Evolutionary conservation across 176 grass and related monocot species (phyloP).

Genomic region (Aegilops speltoides): DNA sequence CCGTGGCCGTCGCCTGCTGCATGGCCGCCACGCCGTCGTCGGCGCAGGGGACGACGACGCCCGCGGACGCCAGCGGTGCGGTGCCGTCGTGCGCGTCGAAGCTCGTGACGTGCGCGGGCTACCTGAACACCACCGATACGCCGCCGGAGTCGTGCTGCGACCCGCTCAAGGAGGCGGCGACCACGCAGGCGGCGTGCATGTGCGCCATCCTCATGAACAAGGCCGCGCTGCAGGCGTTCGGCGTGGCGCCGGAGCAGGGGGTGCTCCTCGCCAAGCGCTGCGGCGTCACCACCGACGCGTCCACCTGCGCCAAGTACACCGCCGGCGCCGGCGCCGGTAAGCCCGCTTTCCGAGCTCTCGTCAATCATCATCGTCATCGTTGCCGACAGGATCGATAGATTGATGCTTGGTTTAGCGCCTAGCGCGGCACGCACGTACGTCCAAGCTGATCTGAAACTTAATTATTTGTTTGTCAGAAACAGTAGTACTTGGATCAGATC

Average conservation of each 20-base stretch:
- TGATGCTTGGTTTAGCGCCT: neutral
- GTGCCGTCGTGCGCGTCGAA: constrained; percentile 57
- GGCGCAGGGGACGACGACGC: neutral
- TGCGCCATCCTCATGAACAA: constrained; percentile 63
- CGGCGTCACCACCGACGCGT: constrained; percentile 44
- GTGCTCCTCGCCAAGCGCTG: constrained; percentile 59
- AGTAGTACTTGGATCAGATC: neutral
- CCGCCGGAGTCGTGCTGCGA: constrained; percentile 60
- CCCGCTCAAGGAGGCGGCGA: constrained; percentile 57
- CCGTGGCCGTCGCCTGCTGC: neutral
- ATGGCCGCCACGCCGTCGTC: no score
- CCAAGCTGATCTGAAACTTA: neutral
- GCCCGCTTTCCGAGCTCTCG: no score
- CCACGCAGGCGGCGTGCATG: constrained; percentile 59
- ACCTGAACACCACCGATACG: constrained; percentile 56
- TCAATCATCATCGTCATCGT: neutral
- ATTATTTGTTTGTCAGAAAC: neutral
- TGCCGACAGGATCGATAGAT: neutral
- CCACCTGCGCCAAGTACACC: constrained; percentile 52
- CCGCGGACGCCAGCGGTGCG: neutral
- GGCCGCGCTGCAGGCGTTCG: constrained; percentile 52
- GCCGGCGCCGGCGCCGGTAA: neutral
- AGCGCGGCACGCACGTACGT: neutral
- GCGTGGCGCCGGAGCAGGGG: constrained; percentile 45
- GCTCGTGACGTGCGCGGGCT: constrained; percentile 47